A percentile compares a stretch with the other conserved stretches of the same genome.
These are phyloP conservation scores for Pouteria glomerata DNA, from an alignment of 148 eudicot species.

Conservation along the genomic window DNA sequence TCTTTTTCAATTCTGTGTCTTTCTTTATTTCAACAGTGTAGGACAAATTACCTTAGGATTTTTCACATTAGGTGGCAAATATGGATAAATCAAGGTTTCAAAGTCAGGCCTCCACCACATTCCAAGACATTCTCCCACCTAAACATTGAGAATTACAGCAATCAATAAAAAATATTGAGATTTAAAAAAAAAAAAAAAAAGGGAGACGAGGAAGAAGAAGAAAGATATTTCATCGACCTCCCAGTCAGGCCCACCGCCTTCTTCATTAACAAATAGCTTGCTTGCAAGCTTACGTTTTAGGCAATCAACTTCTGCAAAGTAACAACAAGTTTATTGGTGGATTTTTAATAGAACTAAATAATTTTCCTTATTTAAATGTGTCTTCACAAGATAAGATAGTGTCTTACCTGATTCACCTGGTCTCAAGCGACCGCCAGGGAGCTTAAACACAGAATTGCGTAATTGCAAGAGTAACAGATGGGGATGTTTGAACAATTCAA, in stretches of 20 bases:
- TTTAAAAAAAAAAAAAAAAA: no score
- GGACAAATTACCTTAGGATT: conserved; percentile 48
- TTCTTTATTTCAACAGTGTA: no score
- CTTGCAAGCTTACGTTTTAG: conserved; percentile 61
- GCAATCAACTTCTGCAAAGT: conserved; percentile 44
- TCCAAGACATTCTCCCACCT: conserved; percentile 77
- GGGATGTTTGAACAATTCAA: conserved; percentile 67
- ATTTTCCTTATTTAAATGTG: not conserved
- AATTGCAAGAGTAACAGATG: conserved; percentile 65
- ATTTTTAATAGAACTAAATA: not conserved
- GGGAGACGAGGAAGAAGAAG: not conserved
- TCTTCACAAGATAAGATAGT: not conserved
- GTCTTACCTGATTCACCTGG: conserved; percentile 62
- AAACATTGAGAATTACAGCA: conserved; percentile 10
- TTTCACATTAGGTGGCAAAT: conserved; percentile 53
- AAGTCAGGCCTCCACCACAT: conserved; percentile 75
- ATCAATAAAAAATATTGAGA: not conserved
- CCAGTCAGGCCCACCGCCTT: conserved; percentile 35
- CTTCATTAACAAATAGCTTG: conserved; percentile 48
- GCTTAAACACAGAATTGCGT: conserved; percentile 43
- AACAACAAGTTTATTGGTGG: not conserved
- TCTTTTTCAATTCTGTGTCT: no score
- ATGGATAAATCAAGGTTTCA: conserved; percentile 49
- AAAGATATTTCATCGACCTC: conserved; percentile 34
- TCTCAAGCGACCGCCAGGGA: conserved; percentile 72